phyloP scores from a whole-genome alignment of 2,329 filamentous ascomycete species.

The Venturia aucupariae region DNA sequence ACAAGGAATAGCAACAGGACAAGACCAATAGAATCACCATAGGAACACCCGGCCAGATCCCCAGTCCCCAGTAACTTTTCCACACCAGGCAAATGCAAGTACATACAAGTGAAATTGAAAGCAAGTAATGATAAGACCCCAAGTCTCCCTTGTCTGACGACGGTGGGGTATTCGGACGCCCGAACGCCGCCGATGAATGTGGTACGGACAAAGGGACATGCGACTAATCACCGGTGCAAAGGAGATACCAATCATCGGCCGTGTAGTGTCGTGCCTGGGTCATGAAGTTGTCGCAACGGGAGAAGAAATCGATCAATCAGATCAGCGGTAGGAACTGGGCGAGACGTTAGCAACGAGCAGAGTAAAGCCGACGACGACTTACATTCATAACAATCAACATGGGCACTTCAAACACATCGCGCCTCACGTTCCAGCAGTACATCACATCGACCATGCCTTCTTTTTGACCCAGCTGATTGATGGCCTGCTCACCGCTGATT shows the following conservation, averaged over 20 bases:
- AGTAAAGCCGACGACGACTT: conserved; percentile 32
- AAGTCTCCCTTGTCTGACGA: conserved; percentile 1
- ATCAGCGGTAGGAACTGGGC: neutral
- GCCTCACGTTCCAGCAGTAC: conserved; percentile 94
- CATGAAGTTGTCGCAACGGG: neutral
- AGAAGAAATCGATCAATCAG: neutral
- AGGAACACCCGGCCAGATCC: neutral
- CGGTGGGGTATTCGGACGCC: conserved; percentile 1
- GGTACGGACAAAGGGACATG: neutral
- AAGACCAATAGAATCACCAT: neutral
- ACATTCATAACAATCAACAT: conserved; percentile 99
- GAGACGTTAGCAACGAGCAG: neutral
- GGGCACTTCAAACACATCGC: conserved; percentile 95
- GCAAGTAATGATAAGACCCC: neutral
- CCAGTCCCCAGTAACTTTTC: neutral
- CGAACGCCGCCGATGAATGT: neutral
- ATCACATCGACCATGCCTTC: conserved; percentile 91
- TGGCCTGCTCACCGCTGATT: conserved; percentile 53
- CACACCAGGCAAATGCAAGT: conserved; percentile 4
- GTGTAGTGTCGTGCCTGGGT: neutral
- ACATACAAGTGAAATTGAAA: neutral
- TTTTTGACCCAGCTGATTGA: conserved; percentile 66
- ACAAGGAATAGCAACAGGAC: neutral
- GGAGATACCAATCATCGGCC: neutral
- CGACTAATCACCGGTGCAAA: neutral